Base-by-base conservation (phyloP, 2,329 filamentous ascomycete species). In the Alternaria arborescens region DNA sequence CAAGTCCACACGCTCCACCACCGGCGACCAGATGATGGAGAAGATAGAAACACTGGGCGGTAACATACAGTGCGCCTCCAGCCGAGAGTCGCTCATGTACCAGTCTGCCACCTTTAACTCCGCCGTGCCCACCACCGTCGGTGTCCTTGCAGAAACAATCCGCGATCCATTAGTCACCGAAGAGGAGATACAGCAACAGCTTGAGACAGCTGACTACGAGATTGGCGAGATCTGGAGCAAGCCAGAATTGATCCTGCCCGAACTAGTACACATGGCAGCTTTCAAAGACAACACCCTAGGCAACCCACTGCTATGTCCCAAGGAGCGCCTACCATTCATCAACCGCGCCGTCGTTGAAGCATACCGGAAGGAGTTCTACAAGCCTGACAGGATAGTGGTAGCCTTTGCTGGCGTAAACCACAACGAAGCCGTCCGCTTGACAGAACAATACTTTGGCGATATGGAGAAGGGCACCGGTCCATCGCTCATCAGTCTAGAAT, bases 191-290 rank as follows among this genome's bases (percentile, higher is more conserved):
- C 81, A 86, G 20, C 88, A 93, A 77, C 95, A 99, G 81, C 83
- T 99, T 22, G 88, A 91, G 76, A 98, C 94, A 7, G 95, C 94
- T 8, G 88, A 94, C 53, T 99, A 98, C 77, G 95, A 99, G 81
- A 95, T 99, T 77, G 88, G 89, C 24, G 95, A 98, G 83, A 98
- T 99, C 58, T 99, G 95, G 95, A 90, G 91, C 71, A 98, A 97
- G 84, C 94, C 95, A 0, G 94, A 98, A 74, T 86, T 99, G 57
- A 98, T 99, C 70, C 83, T 99, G 62, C 95, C 95, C 0, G 95
- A 99, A 81, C 82, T 99, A 70, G 90, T 98, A 38, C 95, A 99
- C 79, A 95, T 94, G 83, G 93, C 95, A 10, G 95, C 94, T 2
- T 99, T 92, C 81, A 95, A 93, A 82, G 91, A 95, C 76, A 98